Percentiles rank a stretch among this genome's conserved stretches.
Conservation (phyloP, 345 rosid genomes). For the Eucalyptus pumila region DNA sequence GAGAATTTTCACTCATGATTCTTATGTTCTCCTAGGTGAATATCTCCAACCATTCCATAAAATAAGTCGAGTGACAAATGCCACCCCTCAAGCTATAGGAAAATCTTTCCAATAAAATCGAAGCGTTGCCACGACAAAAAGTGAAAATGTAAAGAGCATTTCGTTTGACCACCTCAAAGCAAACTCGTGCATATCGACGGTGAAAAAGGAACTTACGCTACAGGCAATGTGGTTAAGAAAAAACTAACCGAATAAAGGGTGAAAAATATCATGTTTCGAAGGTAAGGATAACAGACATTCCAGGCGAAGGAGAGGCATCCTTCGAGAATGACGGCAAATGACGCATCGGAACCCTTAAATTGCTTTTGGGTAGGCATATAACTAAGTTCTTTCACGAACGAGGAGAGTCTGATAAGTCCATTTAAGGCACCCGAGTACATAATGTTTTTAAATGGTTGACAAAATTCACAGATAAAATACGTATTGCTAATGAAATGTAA, state of each 20-base stretch:
- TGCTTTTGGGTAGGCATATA: neutral
- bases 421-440: neutral
- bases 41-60: neutral
- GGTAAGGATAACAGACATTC: neutral
- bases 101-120: accelerated
- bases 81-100: neutral
- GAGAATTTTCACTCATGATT: neutral
- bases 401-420: neutral
- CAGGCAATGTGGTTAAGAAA: neutral
- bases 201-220: neutral
- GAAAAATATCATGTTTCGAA: neutral
- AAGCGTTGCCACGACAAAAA: neutral
- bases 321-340: neutral
- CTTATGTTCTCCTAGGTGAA: neutral
- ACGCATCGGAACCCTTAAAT: neutral
- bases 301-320: neutral
- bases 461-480: neutral
- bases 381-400: neutral
- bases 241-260: neutral
- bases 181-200: neutral
- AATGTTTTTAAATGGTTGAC: neutral
- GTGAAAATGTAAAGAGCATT: neutral
- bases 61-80: neutral
- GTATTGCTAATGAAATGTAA: neutral
- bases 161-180: neutral